These are phyloP conservation scores for Fusarium praegraminearum DNA, from an alignment of 2,329 filamentous ascomycete species.

Conservation along the genomic window DNA sequence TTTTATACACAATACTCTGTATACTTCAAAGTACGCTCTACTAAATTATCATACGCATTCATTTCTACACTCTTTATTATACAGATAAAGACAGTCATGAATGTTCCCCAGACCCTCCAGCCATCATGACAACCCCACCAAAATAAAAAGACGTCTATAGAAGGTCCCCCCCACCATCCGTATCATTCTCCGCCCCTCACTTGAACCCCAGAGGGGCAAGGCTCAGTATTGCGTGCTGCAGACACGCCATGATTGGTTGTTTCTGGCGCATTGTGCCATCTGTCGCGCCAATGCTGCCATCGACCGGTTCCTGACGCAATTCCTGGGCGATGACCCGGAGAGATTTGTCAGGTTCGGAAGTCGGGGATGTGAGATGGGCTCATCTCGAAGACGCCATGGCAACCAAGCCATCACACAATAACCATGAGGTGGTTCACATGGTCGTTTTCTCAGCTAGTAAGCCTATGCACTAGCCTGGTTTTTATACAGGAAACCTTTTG, in stretches of 20 bases:
- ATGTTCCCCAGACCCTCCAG: background rate
- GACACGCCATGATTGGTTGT: conserved; percentile 31
- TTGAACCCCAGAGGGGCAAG: conserved; percentile 43
- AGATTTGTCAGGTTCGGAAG: conserved; percentile 30
- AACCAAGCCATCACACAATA: conserved; percentile 23
- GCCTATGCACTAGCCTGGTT: background rate
- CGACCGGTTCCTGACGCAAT: conserved; percentile 46
- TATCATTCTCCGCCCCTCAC: conserved; percentile 39
- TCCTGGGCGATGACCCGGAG: conserved; percentile 34
- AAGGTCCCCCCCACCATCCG: conserved; percentile 27
- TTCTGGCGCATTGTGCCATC: conserved; percentile 43
- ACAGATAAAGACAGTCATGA: background rate
- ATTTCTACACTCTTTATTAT: background rate
- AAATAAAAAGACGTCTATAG: conserved; percentile 8
- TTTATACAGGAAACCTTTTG: no score
- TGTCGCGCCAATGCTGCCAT: conserved; percentile 45
- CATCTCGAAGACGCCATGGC: conserved; percentile 10
- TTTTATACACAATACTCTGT: accelerated
- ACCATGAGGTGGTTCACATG: conserved; percentile 12
- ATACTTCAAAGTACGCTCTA: no score
- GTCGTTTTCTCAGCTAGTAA: background rate
- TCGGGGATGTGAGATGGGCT: conserved; percentile 16
- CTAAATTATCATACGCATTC: background rate
- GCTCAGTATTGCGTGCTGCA: conserved; percentile 47
- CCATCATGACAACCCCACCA: conserved; percentile 37